Percentiles rank a stretch among this genome's conserved stretches.
Evolutionary conservation across 352 stramenopile species (phyloP).

Genomic region (Pythium scleroteichum): DNA sequence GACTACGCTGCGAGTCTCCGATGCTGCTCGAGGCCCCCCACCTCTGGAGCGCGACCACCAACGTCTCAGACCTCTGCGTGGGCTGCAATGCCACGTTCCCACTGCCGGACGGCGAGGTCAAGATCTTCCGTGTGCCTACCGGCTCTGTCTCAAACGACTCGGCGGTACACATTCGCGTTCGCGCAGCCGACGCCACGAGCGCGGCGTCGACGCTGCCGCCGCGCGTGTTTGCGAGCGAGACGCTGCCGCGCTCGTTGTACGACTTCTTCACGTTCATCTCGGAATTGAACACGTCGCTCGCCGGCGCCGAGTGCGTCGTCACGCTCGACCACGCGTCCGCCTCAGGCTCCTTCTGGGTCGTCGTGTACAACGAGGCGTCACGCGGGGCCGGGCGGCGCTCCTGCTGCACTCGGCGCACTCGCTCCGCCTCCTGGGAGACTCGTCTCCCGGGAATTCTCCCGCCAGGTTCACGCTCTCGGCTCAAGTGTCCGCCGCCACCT

Average conservation of each 20-base stretch:
- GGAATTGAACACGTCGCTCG: slow-evolving; percentile 21
- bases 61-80: slow-evolving; percentile 55
- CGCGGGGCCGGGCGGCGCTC: too few species aligned
- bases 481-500: slow-evolving; percentile 38
- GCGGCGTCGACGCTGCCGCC: slow-evolving; percentile 28
- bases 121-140: slow-evolving; percentile 61
- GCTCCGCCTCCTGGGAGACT: not conserved
- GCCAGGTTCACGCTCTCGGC: slow-evolving; percentile 40
- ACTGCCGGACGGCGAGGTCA: slow-evolving; percentile 46
- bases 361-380: slow-evolving; percentile 44
- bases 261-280: slow-evolving; percentile 78
- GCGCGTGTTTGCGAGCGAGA: slow-evolving; percentile 74
- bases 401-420: too few species aligned
- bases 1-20: slow-evolving; percentile 61
- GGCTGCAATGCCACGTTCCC: slow-evolving; percentile 48
- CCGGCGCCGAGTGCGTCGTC: slow-evolving; percentile 37
- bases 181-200: not conserved
- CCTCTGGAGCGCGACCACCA: slow-evolving; percentile 56
- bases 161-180: slow-evolving; percentile 38
- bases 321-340: slow-evolving; percentile 53
- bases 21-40: slow-evolving; percentile 52
- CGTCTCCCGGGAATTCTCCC: too few species aligned
- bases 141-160: slow-evolving; percentile 48
- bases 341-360: slow-evolving; percentile 70
- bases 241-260: slow-evolving; percentile 66